A percentile compares a stretch with the other conserved stretches of the same genome.
Evolutionary conservation across 2,329 filamentous ascomycete species (phyloP).

Genomic region (Apiospora saccharicola): DNA sequence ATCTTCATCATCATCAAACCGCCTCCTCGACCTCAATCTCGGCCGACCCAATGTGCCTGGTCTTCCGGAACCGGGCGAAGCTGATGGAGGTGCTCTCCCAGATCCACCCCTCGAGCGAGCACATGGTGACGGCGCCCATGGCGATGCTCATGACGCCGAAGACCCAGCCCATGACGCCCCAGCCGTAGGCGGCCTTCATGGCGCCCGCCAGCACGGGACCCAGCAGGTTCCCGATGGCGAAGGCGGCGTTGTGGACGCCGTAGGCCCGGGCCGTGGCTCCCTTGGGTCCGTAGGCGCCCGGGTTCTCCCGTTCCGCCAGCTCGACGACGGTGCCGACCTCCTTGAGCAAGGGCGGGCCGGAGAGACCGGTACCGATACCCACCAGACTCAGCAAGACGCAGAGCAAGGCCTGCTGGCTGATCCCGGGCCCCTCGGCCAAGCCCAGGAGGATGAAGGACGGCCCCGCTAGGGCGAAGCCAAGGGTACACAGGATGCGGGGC

Average conservation of each 20-base stretch:
- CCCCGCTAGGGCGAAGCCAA: neutral
- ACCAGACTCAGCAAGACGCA: slow-evolving; percentile 5
- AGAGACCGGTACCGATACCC: slow-evolving; percentile 12
- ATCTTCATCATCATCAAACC: neutral
- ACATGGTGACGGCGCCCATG: neutral
- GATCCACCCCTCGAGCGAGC: slow-evolving; percentile 18
- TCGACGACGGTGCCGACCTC: slow-evolving; percentile 21
- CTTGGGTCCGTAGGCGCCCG: slow-evolving; percentile 15
- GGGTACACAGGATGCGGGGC: neutral
- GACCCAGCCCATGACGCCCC: slow-evolving; percentile 9
- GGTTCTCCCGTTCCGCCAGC: slow-evolving; percentile 11
- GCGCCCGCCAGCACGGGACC: slow-evolving; percentile 14
- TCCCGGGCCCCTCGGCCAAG: slow-evolving; percentile 1
- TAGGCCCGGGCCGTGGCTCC: slow-evolving; percentile 14
- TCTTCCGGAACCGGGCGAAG: neutral
- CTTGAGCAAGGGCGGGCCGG: slow-evolving; percentile 18
- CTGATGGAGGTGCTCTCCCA: neutral
- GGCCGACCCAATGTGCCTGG: neutral
- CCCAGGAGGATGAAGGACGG: slow-evolving; percentile 5
- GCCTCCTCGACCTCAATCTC: neutral
- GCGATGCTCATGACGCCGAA: slow-evolving; percentile 10
- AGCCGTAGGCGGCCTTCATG: slow-evolving; percentile 7
- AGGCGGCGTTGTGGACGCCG: slow-evolving; percentile 22
- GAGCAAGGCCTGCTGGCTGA: slow-evolving; percentile 20
- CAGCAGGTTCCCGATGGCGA: slow-evolving; percentile 17